Conservation (phyloP, 169 alveolate genomes). For the Plasmodium vivax region DNA sequence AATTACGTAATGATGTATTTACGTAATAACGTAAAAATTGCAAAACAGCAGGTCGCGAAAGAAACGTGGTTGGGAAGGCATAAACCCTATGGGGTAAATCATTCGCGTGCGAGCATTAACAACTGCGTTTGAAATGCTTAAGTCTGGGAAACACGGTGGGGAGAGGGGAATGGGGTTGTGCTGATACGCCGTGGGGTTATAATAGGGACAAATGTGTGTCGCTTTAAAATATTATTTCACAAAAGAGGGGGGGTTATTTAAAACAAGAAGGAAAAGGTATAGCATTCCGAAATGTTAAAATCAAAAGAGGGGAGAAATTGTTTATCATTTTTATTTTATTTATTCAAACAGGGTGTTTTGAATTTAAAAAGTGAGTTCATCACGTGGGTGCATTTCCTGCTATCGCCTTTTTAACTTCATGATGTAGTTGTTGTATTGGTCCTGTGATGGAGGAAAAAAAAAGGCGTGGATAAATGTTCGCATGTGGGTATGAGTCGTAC, state of each 20-base stretch:
- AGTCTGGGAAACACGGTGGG: not conserved
- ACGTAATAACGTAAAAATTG: not conserved
- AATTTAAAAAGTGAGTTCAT: slow-evolving; percentile 19
- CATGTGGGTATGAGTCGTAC: not conserved
- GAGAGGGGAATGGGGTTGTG: not conserved
- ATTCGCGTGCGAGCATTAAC: not conserved
- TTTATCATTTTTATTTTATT: slow-evolving; percentile 6
- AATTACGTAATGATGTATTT: not conserved
- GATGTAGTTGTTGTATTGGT: slow-evolving; percentile 60
- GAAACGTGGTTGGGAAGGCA: not conserved
- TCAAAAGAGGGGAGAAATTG: not conserved
- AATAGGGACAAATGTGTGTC: slow-evolving; percentile 34
- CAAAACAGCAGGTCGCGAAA: not conserved
- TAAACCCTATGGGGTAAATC: not conserved
- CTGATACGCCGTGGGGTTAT: not conserved
- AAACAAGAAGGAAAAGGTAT: slow-evolving; percentile 1
- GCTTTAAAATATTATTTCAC: slow-evolving; percentile 43
- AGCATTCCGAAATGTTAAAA: slow-evolving; percentile 6
- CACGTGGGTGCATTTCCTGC: not conserved
- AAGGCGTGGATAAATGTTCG: not conserved
- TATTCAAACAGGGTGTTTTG: slow-evolving; percentile 8
- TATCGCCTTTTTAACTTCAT: slow-evolving; percentile 54
- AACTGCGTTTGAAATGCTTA: not conserved
- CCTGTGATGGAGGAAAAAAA: slow-evolving; percentile 3
- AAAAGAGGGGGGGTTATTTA: slow-evolving; percentile 31